These are phyloP conservation scores for Wickerhamomyces tratensis DNA, from an alignment of 805 yeast genomes.

Conservation along the genomic window DNA sequence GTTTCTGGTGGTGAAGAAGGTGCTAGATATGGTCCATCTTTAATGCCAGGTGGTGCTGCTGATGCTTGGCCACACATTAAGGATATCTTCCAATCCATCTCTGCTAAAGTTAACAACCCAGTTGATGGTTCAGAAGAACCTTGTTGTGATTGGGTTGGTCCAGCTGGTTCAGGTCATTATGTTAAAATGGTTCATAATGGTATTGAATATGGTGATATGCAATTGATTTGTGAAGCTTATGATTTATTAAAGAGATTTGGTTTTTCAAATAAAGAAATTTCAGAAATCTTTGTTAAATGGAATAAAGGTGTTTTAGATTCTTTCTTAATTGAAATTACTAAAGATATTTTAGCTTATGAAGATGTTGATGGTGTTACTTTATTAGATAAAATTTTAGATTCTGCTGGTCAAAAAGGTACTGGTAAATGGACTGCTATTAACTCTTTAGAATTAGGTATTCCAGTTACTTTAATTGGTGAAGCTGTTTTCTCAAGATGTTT, in stretches of 20 bases:
- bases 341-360: slow-evolving; percentile 84
- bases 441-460: slow-evolving; percentile 96
- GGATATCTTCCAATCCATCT: slow-evolving; percentile 89
- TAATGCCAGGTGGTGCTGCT: slow-evolving; percentile 98
- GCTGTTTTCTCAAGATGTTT: slow-evolving; percentile 96
- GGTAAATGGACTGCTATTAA: slow-evolving; percentile 99
- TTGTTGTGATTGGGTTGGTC: slow-evolving; percentile 99
- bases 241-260: slow-evolving; percentile 91
- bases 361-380: slow-evolving; percentile 88
- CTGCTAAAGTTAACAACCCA: slow-evolving; percentile 60
- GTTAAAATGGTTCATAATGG: slow-evolving; percentile 99
- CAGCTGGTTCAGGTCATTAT: slow-evolving; percentile 97
- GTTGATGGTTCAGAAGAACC: slow-evolving; percentile 74
- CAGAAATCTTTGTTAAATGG: slow-evolving; percentile 88
- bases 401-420: slow-evolving; percentile 99
- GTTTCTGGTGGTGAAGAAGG: slow-evolving; percentile 99
- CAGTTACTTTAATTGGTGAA: slow-evolving; percentile 96
- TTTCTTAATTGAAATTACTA: slow-evolving; percentile 92
- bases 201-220: slow-evolving; percentile 99
- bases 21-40: slow-evolving; percentile 98
- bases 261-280: slow-evolving; percentile 83
- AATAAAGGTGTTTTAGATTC: slow-evolving; percentile 97
- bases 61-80: slow-evolving; percentile 99
- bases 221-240: slow-evolving; percentile 95
- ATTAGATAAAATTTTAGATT: slow-evolving; percentile 92